These are phyloP conservation scores for Gaeumannomyces tritici DNA, from an alignment of 2,329 filamentous ascomycete genomes.

Conservation along the genomic window DNA sequence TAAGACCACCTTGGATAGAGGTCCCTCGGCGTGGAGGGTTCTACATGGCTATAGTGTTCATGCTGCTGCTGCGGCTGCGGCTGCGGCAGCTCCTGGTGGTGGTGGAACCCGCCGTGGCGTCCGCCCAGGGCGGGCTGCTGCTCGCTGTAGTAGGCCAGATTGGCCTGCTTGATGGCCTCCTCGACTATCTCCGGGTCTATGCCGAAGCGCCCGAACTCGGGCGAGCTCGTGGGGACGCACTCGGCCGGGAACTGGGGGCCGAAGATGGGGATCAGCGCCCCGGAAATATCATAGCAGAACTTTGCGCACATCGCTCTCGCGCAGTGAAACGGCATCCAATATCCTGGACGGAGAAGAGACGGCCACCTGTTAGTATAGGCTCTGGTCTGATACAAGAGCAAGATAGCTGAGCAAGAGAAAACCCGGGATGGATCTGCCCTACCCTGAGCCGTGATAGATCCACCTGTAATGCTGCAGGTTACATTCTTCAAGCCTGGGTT, in stretches of 20 bases:
- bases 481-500: slow-evolving; percentile 84
- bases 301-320: slow-evolving; percentile 81
- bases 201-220: slow-evolving; percentile 57
- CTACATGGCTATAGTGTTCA: too few species aligned
- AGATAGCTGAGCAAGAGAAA: neutral
- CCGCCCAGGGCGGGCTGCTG: neutral
- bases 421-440: slow-evolving; percentile 18
- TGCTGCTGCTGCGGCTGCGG: neutral
- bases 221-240: slow-evolving; percentile 56
- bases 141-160: neutral
- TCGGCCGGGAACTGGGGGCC: slow-evolving; percentile 67
- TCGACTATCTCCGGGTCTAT: slow-evolving; percentile 49
- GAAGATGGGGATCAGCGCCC: slow-evolving; percentile 83
- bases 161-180: slow-evolving; percentile 29
- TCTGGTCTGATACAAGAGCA: neutral
- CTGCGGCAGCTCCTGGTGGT: neutral
- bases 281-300: slow-evolving; percentile 79
- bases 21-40: neutral
- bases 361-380: slow-evolving; percentile 6
- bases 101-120: neutral
- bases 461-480: slow-evolving; percentile 89
- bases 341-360: slow-evolving; percentile 48
- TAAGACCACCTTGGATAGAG: neutral
- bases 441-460: slow-evolving; percentile 85
- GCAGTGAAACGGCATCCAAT: slow-evolving; percentile 90